These are phyloP conservation scores for Lonicera japonica DNA, from an alignment of 129 eudicot species.

Conservation along the genomic window DNA sequence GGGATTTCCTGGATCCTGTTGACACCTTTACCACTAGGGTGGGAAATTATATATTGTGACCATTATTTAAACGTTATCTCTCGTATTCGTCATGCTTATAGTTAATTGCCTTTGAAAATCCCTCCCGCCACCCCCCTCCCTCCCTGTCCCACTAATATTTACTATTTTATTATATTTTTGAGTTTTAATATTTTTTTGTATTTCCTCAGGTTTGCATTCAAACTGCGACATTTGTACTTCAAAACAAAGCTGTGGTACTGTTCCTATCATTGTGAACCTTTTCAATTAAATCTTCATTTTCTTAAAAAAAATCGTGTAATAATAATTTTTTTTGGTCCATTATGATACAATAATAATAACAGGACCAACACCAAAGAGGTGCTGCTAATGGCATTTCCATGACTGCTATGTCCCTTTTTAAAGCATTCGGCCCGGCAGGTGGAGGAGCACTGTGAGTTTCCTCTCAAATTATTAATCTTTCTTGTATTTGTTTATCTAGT, in stretches of 20 bases:
- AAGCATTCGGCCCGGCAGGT: constrained; percentile 52
- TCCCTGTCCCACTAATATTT: too few species aligned
- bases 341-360: not conserved
- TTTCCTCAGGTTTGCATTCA: constrained; percentile 41
- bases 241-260: constrained; percentile 81
- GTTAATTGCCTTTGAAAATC: too few species aligned
- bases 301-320: not conserved
- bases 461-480: not conserved
- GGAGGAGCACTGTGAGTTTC: constrained; percentile 63
- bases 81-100: not conserved
- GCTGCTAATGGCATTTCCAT: constrained; percentile 75
- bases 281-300: not conserved
- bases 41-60: too few species aligned
- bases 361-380: constrained; percentile 90
- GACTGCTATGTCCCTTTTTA: constrained; percentile 56
- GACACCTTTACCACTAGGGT: too few species aligned
- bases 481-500: not conserved
- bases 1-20: too few species aligned
- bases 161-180: too few species aligned
- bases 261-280: not conserved
- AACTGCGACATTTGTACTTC: constrained; percentile 64
- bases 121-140: too few species aligned
- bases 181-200: too few species aligned
- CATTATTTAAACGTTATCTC: too few species aligned
- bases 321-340: not conserved